phyloP scores from a whole-genome alignment of 75 land plant species.

The Adiantum capillusveneris region DNA sequence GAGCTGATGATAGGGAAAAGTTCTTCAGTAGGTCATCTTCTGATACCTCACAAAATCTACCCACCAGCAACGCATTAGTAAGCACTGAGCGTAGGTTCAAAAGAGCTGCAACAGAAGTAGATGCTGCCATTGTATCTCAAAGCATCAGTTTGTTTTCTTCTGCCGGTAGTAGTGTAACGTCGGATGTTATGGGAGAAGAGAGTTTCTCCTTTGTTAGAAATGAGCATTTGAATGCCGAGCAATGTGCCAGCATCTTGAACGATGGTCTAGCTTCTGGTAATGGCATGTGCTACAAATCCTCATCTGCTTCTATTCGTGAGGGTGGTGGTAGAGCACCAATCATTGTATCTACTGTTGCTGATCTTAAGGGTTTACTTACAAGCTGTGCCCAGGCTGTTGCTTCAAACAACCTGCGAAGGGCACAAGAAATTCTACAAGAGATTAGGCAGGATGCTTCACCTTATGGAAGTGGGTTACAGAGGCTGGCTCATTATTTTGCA shows the following conservation, averaged over 20 bases:
- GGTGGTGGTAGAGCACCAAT: neutral
- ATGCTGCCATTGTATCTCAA: neutral
- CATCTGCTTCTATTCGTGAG: neutral
- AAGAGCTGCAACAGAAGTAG: neutral
- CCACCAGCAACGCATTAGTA: neutral
- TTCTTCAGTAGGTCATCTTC: neutral
- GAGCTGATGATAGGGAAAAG: no score
- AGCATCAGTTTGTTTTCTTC: neutral
- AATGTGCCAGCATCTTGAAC: neutral
- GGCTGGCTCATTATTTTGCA: conserved; percentile 61
- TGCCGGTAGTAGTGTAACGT: neutral
- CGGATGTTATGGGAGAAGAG: neutral
- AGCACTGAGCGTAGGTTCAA: neutral
- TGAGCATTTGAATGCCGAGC: neutral
- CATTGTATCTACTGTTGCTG: conserved; percentile 1
- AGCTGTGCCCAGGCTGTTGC: conserved; percentile 68
- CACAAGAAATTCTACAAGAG: conserved; percentile 43
- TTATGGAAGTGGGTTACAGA: conserved; percentile 47
- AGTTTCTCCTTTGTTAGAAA: neutral
- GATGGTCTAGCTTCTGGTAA: neutral
- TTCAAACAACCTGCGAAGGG: conserved; percentile 36
- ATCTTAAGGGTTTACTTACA: conserved; percentile 39
- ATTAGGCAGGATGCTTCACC: conserved; percentile 59
- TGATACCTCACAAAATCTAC: neutral
- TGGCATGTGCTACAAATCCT: neutral